Base-by-base conservation (phyloP, 805 yeast genomes). In the Nakazawaea anatomiae region DNA sequence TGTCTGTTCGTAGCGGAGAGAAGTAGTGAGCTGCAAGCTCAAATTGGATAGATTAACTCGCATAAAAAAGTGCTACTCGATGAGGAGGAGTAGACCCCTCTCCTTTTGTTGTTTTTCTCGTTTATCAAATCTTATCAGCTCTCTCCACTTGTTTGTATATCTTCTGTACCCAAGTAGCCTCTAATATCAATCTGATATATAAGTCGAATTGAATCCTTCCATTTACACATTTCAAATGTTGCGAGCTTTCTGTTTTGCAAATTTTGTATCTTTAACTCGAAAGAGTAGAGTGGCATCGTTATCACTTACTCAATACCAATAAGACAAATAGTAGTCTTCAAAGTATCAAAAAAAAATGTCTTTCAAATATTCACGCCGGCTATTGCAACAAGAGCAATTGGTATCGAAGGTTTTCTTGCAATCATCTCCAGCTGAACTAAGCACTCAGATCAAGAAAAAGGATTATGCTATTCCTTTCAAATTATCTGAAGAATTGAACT, bases 141-240 rank as follows among this genome's bases (percentile, higher is more conserved):
- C 27, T 29, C 44, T 42, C 44, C 44, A 42, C 46, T 43, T 43
- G 46, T 32, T 43, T 43, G 39, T 43, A 25, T 35, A 18, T 18
- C 25, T 18, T 18, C 25, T 18, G 3, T 18, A 18, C 25, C 25
- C 25, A 18, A 18, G 3, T 18, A 3, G 25, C 25, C 25, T 18
- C 25, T 18, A 18, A 18, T 18, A 18, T 18, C 25, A 18, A 18
- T 18, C 3, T 18, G 25, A 18, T 18, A 18, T 18, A 2, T 18
- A 18, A 18, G 25, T 18, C 3, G 25, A 18, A 18, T 18, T 18
- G 25, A 18, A 18, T 18, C 25, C 25, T 18, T 18, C 25, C 3
- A 18, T 18, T 18, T 18, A 18, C 2, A 18, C 25, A 18, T 18
- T 18, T 18, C 25, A 18, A 18, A 18, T 18, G 25, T 18, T 18